phyloP scores from a whole-genome alignment of 2,329 filamentous ascomycete species.

The Ceratocystis ficicola region DNA sequence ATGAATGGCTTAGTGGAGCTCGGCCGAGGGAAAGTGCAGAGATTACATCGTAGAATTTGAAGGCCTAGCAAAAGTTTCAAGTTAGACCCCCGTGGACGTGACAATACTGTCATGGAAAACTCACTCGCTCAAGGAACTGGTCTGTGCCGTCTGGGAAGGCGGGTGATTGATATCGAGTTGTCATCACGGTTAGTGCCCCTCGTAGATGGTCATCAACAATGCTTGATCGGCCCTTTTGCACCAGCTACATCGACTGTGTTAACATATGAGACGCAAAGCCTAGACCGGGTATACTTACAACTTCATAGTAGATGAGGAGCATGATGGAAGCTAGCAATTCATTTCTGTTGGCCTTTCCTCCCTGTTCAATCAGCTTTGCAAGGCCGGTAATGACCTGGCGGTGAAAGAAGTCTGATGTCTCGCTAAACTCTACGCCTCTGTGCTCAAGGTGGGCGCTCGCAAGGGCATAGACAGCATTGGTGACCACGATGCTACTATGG shows the following conservation, averaged over 20 bases:
- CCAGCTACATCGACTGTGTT: constrained; percentile 36
- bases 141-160: constrained; percentile 39
- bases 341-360: constrained; percentile 39
- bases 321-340: constrained; percentile 51
- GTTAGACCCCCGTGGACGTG: not conserved
- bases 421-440: constrained; percentile 39
- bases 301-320: constrained; percentile 51
- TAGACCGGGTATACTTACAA: constrained; percentile 33
- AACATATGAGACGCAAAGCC: not conserved
- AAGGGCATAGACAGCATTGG: constrained; percentile 74
- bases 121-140: constrained; percentile 47
- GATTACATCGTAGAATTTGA: constrained; percentile 54
- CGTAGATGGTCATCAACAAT: constrained; percentile 50
- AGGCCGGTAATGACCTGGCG: constrained; percentile 48
- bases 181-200: constrained; percentile 51
- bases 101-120: constrained; percentile 16
- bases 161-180: constrained; percentile 22
- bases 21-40: constrained; percentile 49
- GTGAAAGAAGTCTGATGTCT: constrained; percentile 48
- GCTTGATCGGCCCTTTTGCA: constrained; percentile 46
- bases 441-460: constrained; percentile 74
- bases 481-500: constrained; percentile 46
- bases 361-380: constrained; percentile 44
- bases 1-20: constrained; percentile 37
- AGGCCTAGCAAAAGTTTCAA: constrained; percentile 35